Conservation (phyloP, 2,329 filamentous ascomycete species). For the Ceratocystis albifundus region DNA sequence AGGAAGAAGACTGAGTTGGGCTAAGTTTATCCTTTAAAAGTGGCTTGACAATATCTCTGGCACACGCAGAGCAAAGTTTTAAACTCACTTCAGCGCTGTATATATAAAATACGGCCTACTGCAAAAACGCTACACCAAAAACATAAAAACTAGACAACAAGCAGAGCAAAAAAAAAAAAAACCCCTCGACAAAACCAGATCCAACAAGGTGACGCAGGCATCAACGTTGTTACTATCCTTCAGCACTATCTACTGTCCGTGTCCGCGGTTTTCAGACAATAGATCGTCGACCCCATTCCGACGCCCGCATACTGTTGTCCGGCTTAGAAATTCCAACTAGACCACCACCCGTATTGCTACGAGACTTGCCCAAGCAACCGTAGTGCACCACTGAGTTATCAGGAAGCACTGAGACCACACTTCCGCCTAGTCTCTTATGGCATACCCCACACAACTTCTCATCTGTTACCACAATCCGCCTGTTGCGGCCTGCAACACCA, state of each 20-base stretch:
- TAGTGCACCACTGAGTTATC: constrained; percentile 75
- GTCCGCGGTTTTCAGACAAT: background rate
- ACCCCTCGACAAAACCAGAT: background rate
- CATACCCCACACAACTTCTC: constrained; percentile 86
- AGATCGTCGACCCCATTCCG: constrained; percentile 18
- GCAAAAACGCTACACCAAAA: constrained; percentile 13
- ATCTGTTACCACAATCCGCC: constrained; percentile 70
- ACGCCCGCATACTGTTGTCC: constrained; percentile 12
- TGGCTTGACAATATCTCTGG: background rate
- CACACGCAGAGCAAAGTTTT: background rate
- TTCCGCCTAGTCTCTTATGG: constrained; percentile 82
- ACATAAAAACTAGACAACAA: constrained; percentile 12
- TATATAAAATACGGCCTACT: background rate
- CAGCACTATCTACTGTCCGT: background rate
- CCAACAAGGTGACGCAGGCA: background rate
- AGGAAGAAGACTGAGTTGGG: constrained; percentile 45
- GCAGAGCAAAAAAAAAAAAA: background rate
- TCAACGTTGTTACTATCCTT: background rate
- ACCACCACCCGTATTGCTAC: constrained; percentile 26
- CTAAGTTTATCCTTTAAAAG: background rate
- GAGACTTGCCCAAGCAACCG: constrained; percentile 50
- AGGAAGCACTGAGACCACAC: constrained; percentile 79
- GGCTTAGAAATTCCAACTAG: constrained; percentile 18
- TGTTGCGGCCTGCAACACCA: constrained; percentile 36
- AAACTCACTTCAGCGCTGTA: background rate